phyloP scores from a whole-genome alignment of 306 rosid species.

The Dryas drummondii region DNA sequence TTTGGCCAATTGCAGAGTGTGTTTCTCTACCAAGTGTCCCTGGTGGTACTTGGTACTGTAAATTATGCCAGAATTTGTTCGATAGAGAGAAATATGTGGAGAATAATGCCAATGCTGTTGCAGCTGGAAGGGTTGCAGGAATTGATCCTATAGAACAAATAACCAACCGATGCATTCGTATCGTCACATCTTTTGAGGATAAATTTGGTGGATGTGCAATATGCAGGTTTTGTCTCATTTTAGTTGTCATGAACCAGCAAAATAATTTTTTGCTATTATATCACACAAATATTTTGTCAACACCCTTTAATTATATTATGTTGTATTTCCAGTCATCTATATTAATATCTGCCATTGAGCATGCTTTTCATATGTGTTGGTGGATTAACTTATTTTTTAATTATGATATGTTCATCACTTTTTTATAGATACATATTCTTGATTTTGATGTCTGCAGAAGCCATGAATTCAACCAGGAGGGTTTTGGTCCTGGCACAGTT shows the following conservation, averaged over 20 bases:
- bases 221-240: slow-evolving; percentile 53
- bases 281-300: background rate
- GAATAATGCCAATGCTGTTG: slow-evolving; percentile 63
- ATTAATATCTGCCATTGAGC: background rate
- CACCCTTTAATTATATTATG: background rate
- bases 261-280: background rate
- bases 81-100: slow-evolving; percentile 59
- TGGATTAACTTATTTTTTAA: background rate
- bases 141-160: slow-evolving; percentile 71
- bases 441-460: slow-evolving; percentile 42
- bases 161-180: slow-evolving; percentile 74
- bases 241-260: background rate
- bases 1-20: slow-evolving; percentile 60
- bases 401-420: background rate
- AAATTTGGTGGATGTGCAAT: slow-evolving; percentile 68
- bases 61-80: slow-evolving; percentile 64
- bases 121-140: slow-evolving; percentile 71
- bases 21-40: slow-evolving; percentile 62
- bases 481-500: slow-evolving; percentile 66
- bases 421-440: slow-evolving; percentile 11
- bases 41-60: slow-evolving; percentile 84
- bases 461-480: slow-evolving; percentile 51
- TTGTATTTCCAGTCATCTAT: background rate
- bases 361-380: background rate
- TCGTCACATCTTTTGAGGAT: slow-evolving; percentile 60